These are phyloP conservation scores for Cardamine resedifolia DNA, from an alignment of 345 rosid species.

Conservation along the genomic window DNA sequence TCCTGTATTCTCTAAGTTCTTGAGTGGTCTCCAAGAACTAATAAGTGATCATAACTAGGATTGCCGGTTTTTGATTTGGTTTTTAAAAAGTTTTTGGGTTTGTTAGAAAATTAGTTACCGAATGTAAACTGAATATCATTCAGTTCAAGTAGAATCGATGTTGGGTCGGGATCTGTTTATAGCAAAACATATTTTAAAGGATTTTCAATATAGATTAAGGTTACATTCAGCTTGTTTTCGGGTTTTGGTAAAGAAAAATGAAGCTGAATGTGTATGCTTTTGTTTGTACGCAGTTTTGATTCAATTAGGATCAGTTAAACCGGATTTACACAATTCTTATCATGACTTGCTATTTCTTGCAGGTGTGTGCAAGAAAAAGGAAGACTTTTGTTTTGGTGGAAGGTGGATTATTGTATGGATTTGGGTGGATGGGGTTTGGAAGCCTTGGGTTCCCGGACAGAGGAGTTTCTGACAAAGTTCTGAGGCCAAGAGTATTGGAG, in stretches of 20 bases:
- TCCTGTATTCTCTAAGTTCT: neutral
- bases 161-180: neutral
- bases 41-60: neutral
- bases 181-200: neutral
- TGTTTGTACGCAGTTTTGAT: neutral
- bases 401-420: constrained; percentile 71
- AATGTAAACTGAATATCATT: neutral
- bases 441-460: constrained; percentile 92
- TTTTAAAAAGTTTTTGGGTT: neutral
- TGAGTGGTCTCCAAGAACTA: neutral
- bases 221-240: neutral
- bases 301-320: neutral
- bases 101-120: neutral
- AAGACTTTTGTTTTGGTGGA: constrained; percentile 89
- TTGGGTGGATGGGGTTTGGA: constrained; percentile 89
- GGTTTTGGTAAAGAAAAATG: neutral
- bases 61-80: neutral
- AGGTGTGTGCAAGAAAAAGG: constrained; percentile 98
- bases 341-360: constrained; percentile 20
- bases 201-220: neutral
- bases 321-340: neutral
- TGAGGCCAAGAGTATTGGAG: constrained; percentile 67
- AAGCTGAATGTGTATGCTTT: neutral
- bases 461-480: constrained; percentile 67
- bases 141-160: neutral